Percentiles rank a stretch among this genome's conserved stretches.
These are phyloP conservation scores for Amauroascus verrucosus DNA, from an alignment of 2,329 filamentous ascomycete genomes.

Conservation along the genomic window DNA sequence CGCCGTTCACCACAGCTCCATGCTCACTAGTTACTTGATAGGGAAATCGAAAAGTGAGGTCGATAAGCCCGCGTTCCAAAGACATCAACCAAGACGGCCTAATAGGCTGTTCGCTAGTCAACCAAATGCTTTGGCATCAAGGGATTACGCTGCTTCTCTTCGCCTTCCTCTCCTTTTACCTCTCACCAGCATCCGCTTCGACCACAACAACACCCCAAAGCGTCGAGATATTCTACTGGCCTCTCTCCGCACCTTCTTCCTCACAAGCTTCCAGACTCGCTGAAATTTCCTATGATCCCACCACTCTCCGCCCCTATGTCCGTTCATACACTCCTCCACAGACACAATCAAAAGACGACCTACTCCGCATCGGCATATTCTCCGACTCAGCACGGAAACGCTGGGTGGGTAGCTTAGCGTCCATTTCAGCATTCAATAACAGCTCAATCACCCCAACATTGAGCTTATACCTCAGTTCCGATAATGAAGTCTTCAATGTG, in stretches of 20 bases:
- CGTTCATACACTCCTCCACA: conserved; percentile 32
- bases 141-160: background rate
- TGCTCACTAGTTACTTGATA: no score
- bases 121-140: background rate
- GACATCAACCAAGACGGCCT: background rate
- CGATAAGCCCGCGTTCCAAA: no score
- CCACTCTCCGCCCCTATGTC: conserved; percentile 28
- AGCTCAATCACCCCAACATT: conserved; percentile 19
- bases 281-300: conserved; percentile 34
- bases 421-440: conserved; percentile 25
- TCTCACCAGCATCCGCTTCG: conserved; percentile 17
- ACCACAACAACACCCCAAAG: conserved; percentile 18
- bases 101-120: background rate
- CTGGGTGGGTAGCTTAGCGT: conserved; percentile 35
- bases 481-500: conserved; percentile 32
- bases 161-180: conserved; percentile 16
- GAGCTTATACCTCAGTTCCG: conserved; percentile 31
- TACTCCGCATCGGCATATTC: conserved; percentile 46
- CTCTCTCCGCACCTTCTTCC: conserved; percentile 22
- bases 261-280: conserved; percentile 30
- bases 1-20: background rate
- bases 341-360: conserved; percentile 28
- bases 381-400: conserved; percentile 29
- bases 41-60: no score
- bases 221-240: conserved; percentile 33